phyloP scores from a whole-genome alignment of 140 eudicot species.

The Senecio squalidus region DNA sequence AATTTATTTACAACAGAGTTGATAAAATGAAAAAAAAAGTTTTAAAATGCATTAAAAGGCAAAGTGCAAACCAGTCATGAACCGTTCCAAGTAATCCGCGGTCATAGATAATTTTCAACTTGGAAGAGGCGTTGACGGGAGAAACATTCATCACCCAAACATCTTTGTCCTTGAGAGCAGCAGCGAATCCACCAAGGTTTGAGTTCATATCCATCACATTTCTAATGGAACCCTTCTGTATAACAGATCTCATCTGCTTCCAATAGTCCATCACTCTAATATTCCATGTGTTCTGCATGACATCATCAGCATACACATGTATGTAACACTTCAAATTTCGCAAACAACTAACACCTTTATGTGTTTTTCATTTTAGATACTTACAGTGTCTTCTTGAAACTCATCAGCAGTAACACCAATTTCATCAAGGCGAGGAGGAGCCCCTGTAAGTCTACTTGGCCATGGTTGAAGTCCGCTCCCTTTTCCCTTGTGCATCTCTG shows the following conservation, averaged over 20 bases:
- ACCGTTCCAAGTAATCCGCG: constrained; percentile 83
- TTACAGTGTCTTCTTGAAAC: constrained; percentile 69
- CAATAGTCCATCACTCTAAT: constrained; percentile 72
- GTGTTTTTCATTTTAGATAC: constrained; percentile 14
- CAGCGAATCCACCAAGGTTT: constrained; percentile 87
- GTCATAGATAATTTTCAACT: constrained; percentile 70
- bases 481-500: constrained; percentile 73
- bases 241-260: constrained; percentile 80
- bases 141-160: constrained; percentile 98
- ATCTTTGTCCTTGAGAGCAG: constrained; percentile 75
- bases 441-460: constrained; percentile 68
- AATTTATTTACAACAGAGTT: background rate
- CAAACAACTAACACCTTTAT: background rate
- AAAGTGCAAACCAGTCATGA: constrained; percentile 70
- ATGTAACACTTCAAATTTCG: constrained; percentile 1
- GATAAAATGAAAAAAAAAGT: background rate
- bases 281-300: constrained; percentile 62
- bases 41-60: background rate
- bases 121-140: constrained; percentile 60
- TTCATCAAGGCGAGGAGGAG: constrained; percentile 86
- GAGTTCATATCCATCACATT: constrained; percentile 97
- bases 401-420: constrained; percentile 53
- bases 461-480: constrained; percentile 80
- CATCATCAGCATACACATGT: background rate
- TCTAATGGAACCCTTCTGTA: constrained; percentile 61